Base-by-base conservation (phyloP, 139 green algal species). In the Chlorella vulgaris region DNA sequence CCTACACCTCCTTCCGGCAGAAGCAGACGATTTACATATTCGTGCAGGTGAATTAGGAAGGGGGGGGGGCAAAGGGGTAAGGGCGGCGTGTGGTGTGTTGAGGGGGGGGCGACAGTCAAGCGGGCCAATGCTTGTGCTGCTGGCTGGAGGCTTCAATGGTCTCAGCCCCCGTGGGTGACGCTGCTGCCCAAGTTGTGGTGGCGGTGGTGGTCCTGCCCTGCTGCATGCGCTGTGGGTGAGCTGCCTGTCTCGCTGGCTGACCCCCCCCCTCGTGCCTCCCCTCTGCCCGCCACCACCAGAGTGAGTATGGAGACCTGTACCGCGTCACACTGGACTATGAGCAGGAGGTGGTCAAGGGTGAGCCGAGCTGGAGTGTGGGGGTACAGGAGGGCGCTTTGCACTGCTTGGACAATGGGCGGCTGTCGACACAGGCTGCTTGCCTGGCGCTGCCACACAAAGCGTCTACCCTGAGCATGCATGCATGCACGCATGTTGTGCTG, bases 251-350 rank as follows among this genome's bases (percentile, higher is more conserved):
- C 55, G 3, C 24, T 55, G 24, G 7, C 39, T 55, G 8, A 13
- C 4, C 7, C 19, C 47, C 3, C 43, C n/a, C 71, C 62, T 31
- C 31, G 38, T 29, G 2, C 74, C 8, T 31, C 31, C 58, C 4
- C 71, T 1, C 74, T 21, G 13, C 4, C 29, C 35, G 50, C 58
- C 76, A 50, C 35, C 36, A 71, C 67, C 94, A 99, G 92, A 94
- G 83, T 74, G 97, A 99, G 91, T 99, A 99, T 78, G 97, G 97
- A 26, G 97, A 99, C 90, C 89, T 99, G 70, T 99, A 98, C 91
- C 98, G 97, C 88, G 90, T 97, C 40, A 94, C 93, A 1, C 86
- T 98, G 62, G 79, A 91, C 67, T 94, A 93, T 74, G 82, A 94
- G 67, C 90, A 89, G 26, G 91, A 95, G 43, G 80, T 55, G 10